A percentile compares a stretch with the other conserved stretches of the same genome.
Evolutionary conservation across 2,329 filamentous ascomycete species (phyloP).

Genomic region (Ceratocystis cacaofunesta): DNA sequence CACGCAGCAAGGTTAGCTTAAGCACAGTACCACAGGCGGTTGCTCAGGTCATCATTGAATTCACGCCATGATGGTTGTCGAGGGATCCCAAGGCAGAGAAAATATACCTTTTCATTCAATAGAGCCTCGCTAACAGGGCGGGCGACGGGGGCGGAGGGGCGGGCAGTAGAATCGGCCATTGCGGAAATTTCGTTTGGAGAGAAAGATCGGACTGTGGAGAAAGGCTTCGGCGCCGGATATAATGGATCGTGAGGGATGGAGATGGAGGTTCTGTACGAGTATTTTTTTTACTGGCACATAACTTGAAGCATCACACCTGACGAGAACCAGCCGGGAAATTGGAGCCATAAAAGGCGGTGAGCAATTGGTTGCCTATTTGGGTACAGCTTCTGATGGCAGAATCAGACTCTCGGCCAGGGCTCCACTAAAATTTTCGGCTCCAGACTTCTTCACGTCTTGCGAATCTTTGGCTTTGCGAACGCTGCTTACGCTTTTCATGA

Average conservation of each 20-base stretch:
- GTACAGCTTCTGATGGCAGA: conserved; percentile 28
- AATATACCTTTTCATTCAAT: conserved; percentile 89
- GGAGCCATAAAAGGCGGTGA: conserved; percentile 32
- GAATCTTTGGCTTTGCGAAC: conserved; percentile 7
- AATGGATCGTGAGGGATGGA: conserved; percentile 6
- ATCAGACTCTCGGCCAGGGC: conserved; percentile 21
- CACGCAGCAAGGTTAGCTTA: conserved; percentile 1
- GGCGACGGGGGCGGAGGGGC: conserved; percentile 33
- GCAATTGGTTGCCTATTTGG: conserved; percentile 17
- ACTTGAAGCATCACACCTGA: conserved; percentile 17
- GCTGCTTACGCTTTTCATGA: conserved; percentile 16
- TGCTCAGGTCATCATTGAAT: not conserved
- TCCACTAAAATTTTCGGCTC: conserved; percentile 17
- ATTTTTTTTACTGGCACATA: conserved; percentile 11
- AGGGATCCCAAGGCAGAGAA: not conserved
- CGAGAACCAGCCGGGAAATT: conserved; percentile 27
- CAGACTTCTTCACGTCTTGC: not conserved
- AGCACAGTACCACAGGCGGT: not conserved
- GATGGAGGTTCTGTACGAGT: conserved; percentile 6
- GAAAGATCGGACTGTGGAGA: conserved; percentile 7
- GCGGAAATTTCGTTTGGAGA: conserved; percentile 19
- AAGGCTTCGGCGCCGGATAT: conserved; percentile 9
- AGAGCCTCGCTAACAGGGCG: conserved; percentile 93
- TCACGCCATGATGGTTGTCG: no score
- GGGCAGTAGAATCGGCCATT: conserved; percentile 40